phyloP scores from a whole-genome alignment of 352 stramenopile species.

The Elongisporangium undulatum region DNA sequence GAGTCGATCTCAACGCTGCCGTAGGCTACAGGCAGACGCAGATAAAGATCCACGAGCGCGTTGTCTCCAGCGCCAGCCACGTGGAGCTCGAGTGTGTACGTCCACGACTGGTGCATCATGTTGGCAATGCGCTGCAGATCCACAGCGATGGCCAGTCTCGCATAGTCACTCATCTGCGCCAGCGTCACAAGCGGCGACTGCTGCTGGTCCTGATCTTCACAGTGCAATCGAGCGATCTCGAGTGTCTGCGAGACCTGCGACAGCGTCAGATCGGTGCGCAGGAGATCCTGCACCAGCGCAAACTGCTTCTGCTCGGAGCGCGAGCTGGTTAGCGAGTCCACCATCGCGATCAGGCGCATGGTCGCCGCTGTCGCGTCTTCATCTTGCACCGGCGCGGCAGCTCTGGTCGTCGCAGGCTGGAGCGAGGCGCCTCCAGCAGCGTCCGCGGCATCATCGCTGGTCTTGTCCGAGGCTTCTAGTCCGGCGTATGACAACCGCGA shows the following conservation, averaged over 20 bases:
- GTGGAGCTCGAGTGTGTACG: constrained; percentile 14
- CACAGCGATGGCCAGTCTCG: constrained; percentile 8
- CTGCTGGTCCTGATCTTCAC: background rate
- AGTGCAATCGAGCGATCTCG: background rate
- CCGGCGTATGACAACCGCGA: background rate
- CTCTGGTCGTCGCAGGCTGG: background rate
- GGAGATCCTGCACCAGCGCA: constrained; percentile 7
- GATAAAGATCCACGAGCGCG: constrained; percentile 15
- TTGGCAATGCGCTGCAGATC: constrained; percentile 13
- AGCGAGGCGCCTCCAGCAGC: background rate
- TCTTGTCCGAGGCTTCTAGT: background rate
- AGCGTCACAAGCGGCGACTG: background rate
- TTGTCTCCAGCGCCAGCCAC: constrained; percentile 7
- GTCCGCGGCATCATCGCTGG: background rate
- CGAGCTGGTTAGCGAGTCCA: background rate
- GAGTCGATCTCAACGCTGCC: constrained; percentile 2
- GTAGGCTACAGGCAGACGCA: constrained; percentile 13
- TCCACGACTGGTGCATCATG: constrained; percentile 15
- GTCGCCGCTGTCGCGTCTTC: background rate
- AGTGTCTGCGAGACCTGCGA: constrained; percentile 7
- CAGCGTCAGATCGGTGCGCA: constrained; percentile 12
- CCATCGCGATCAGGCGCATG: background rate
- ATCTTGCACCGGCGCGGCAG: background rate
- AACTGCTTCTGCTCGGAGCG: constrained; percentile 5
- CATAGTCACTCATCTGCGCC: constrained; percentile 6